phyloP scores from a whole-genome alignment of 257 asterid genomes.

The Rauvolfia tetraphylla region DNA sequence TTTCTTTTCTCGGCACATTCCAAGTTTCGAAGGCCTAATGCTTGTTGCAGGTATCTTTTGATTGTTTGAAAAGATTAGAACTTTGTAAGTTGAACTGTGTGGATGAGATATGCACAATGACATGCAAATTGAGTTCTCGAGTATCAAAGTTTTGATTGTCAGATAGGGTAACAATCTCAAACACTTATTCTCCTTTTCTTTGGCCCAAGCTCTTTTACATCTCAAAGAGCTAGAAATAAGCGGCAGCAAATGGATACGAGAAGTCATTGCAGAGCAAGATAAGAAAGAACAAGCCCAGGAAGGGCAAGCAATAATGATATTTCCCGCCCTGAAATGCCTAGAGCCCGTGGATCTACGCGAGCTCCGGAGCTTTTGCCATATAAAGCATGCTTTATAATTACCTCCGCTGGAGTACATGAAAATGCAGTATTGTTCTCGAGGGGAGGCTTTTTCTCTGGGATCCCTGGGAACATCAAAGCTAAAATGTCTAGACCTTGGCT shows the following conservation, averaged over 20 bases:
- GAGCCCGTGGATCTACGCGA: not conserved
- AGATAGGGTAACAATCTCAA: not conserved
- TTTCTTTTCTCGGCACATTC: too few species aligned
- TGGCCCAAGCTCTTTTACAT: conserved; percentile 7
- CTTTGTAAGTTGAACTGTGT: not conserved
- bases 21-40: not conserved
- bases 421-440: not conserved
- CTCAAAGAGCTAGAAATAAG: not conserved
- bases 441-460: not conserved
- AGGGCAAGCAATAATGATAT: not conserved
- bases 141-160: not conserved
- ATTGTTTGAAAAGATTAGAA: not conserved
- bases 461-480: not conserved
- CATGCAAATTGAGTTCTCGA: not conserved
- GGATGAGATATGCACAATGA: not conserved
- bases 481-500: not conserved
- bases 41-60: not conserved
- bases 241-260: not conserved
- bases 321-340: conserved; percentile 3
- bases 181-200: conserved; percentile 12
- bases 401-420: not conserved
- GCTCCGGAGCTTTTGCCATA: not conserved
- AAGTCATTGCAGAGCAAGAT: conserved; percentile 5
- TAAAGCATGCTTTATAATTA: not conserved
- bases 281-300: not conserved